Base-by-base conservation (phyloP, 768 basidiomycete genomes). In the Jaapia argillacea region DNA sequence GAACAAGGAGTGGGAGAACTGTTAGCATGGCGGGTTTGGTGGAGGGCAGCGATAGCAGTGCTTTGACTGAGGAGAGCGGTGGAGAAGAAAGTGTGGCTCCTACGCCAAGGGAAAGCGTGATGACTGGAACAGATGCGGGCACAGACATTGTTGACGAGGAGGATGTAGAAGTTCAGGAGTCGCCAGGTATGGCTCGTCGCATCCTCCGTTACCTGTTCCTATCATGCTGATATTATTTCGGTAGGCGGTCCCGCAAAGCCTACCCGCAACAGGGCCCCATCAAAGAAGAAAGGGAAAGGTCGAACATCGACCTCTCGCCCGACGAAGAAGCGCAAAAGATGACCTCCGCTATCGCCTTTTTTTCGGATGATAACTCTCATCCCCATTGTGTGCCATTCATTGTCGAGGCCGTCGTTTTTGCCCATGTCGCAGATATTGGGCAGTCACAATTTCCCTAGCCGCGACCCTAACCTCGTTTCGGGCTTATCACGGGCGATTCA, bases 21-120 rank as follows among this genome's bases (percentile, higher is more conserved):
- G 74, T 53, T 41, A 55, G 79, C 45, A 65, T 81, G 62, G 82
- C 84, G 0, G 85, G 85, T 0, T 60, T 87, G n/a, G 74, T 87
- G 2, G 78, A 76, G 12, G 85, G 85, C 1, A 88, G 86, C 54
- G 86, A 88, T 49, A 85, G 83, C 53, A 88, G 86, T 49, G 86
- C 82, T 22, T 58, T 89, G 53, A 89, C 85, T 3, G 79, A 84
- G 56, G 85, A 88, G 58, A 87, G 84, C 48, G 84, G 78, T 5
- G 37, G 21, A 21, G 86, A 88, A 44, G 86, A 89, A 54, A 75
- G 69, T 37, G 64, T 61, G 4, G 66, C 60, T 14, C 77, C 72
- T 21, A 81, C 79, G 6, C 77, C 79, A 1, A 66, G 74, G 53
- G 80, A 75, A 25, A 85, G 83, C 48, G 70, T 77, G 24, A 68